Percentiles rank a stretch among this genome's conserved stretches.
phyloP scores from a whole-genome alignment of 306 rosid genomes.

The Delonix regia region DNA sequence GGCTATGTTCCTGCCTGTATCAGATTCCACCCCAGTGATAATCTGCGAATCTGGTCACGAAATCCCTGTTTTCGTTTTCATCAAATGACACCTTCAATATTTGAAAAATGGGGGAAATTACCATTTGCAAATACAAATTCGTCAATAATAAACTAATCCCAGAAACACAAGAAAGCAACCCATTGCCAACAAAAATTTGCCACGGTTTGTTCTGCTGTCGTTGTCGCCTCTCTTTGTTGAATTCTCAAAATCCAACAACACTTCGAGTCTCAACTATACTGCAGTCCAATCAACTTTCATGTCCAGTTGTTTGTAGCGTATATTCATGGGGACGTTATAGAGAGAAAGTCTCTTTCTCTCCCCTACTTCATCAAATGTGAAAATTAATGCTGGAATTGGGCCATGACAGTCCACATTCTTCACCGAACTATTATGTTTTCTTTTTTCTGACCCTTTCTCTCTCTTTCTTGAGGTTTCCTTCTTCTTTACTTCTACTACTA shows the following conservation, averaged over 20 bases:
- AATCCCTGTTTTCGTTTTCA: not conserved
- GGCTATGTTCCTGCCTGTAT: not conserved
- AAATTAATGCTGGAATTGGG: constrained; percentile 56
- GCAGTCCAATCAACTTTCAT: constrained; percentile 18
- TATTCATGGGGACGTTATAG: constrained; percentile 28
- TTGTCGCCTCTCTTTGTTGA: constrained; percentile 50
- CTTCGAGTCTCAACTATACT: constrained; percentile 29
- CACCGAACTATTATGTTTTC: constrained; percentile 53
- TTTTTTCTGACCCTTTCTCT: constrained; percentile 30
- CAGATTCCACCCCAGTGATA: not conserved
- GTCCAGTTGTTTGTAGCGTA: constrained; percentile 19
- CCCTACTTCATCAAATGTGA: constrained; percentile 5
- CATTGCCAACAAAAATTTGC: constrained; percentile 31
- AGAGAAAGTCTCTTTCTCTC: constrained; percentile 3
- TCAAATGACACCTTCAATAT: not conserved
- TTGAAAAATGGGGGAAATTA: not conserved
- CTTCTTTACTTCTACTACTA: constrained; percentile 50
- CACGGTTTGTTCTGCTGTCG: constrained; percentile 59
- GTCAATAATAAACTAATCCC: not conserved
- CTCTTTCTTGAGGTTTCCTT: constrained; percentile 49
- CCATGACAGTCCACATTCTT: constrained; percentile 58
- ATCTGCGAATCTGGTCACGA: not conserved
- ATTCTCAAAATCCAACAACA: constrained; percentile 36
- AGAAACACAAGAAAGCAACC: constrained; percentile 27
- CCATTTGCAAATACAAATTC: not conserved